Percentiles rank a stretch among this genome's conserved stretches.
These are phyloP conservation scores for Crucibulum laeve DNA, from an alignment of 768 basidiomycete species.

Conservation along the genomic window DNA sequence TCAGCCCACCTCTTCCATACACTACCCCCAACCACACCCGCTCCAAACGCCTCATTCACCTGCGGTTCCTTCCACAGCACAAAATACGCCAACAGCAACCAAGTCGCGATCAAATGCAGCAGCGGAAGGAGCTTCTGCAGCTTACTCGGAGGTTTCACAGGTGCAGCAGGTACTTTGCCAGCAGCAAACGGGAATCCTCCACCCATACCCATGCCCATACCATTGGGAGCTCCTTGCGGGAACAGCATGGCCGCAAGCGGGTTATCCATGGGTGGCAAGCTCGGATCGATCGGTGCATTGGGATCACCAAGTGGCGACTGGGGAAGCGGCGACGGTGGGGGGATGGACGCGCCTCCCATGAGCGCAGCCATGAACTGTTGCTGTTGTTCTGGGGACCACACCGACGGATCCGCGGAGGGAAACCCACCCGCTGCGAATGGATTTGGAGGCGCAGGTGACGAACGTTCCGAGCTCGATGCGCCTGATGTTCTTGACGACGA, in stretches of 20 bases:
- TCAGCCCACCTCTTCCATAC: constrained; percentile 64
- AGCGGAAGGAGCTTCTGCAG: constrained; percentile 62
- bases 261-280: constrained; percentile 31
- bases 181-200: not conserved
- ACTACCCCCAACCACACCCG: constrained; percentile 20
- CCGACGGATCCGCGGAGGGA: constrained; percentile 42
- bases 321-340: constrained; percentile 9
- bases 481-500: constrained; percentile 10
- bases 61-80: constrained; percentile 63
- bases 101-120: constrained; percentile 60
- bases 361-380: constrained; percentile 65
- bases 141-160: no score
- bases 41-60: constrained; percentile 33
- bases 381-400: constrained; percentile 69
- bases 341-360: constrained; percentile 27
- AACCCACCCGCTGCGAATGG: constrained; percentile 17
- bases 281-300: constrained; percentile 18
- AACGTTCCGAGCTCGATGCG: constrained; percentile 18
- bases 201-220: not conserved
- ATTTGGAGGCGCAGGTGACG: constrained; percentile 3
- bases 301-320: constrained; percentile 18
- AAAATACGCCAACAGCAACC: constrained; percentile 65
- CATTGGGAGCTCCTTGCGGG: constrained; percentile 10
- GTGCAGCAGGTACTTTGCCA: not conserved
- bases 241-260: constrained; percentile 45